phyloP scores from a whole-genome alignment of 2,329 filamentous ascomycete species.

The Fusarium heterosporum region DNA sequence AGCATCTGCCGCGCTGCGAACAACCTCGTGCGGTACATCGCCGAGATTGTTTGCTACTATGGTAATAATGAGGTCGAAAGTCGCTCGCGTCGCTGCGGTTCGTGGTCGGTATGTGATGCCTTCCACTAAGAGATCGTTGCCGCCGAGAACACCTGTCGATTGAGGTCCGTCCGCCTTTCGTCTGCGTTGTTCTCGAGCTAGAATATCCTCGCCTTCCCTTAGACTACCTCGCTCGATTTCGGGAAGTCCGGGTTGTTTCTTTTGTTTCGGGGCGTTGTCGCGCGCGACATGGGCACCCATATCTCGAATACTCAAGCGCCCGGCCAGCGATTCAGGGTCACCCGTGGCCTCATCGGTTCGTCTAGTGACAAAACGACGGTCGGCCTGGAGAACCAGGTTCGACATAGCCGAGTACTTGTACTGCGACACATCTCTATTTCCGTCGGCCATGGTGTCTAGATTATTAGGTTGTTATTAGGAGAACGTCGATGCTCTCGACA shows the following conservation, averaged over 20 bases:
- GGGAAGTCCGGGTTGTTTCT: conserved; percentile 76
- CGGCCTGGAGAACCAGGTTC: conserved; percentile 99
- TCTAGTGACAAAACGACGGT: conserved; percentile 93
- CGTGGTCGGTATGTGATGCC: conserved; percentile 92
- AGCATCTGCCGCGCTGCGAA: conserved; percentile 92
- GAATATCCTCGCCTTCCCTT: conserved; percentile 83
- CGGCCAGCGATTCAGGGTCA: conserved; percentile 96
- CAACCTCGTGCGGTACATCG: conserved; percentile 91
- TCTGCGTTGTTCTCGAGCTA: conserved; percentile 87
- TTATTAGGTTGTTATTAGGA: conserved; percentile 47
- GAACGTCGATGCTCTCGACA: conserved; percentile 54
- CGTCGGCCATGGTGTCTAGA: conserved; percentile 74
- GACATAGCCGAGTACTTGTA: conserved; percentile 99
- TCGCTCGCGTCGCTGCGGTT: conserved; percentile 89
- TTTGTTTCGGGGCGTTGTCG: conserved; percentile 83
- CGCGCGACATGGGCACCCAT: conserved; percentile 90
- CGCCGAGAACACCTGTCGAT: conserved; percentile 81
- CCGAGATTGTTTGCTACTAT: conserved; percentile 89
- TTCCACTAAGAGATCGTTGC: conserved; percentile 87
- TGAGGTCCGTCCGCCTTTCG: conserved; percentile 79
- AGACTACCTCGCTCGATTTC: conserved; percentile 80
- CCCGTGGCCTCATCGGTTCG: conserved; percentile 95
- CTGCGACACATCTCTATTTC: conserved; percentile 87
- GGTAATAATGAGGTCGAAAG: conserved; percentile 93
- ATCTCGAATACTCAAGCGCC: conserved; percentile 90